Percentiles rank a stretch among this genome's conserved stretches.
Conservation (phyloP, 2,329 filamentous ascomycete species). For the Fusarium sp. region DNA sequence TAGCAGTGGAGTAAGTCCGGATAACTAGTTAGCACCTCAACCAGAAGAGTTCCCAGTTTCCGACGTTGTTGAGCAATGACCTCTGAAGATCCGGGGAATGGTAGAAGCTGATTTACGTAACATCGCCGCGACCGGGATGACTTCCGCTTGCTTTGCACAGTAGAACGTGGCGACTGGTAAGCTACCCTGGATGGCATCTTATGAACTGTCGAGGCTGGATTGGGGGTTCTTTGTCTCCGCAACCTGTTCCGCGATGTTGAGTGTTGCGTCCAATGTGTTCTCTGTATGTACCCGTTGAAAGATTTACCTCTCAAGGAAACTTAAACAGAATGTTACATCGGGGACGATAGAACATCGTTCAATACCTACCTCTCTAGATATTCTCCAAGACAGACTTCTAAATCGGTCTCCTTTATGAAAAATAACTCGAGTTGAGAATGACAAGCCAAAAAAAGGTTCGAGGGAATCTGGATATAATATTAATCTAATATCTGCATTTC, state of each 20-base stretch:
- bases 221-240: background rate
- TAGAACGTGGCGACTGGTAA: background rate
- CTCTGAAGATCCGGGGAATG: background rate
- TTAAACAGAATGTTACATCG: too few species aligned
- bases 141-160: background rate
- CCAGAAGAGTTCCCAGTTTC: background rate
- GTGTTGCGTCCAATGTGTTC: too few species aligned
- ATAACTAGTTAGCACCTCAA: background rate
- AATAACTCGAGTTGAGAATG: too few species aligned
- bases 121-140: background rate
- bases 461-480: too few species aligned
- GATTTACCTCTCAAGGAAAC: too few species aligned
- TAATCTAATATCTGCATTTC: too few species aligned
- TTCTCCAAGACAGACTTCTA: too few species aligned
- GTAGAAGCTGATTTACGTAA: background rate
- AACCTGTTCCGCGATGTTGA: too few species aligned
- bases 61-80: background rate
- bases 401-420: too few species aligned
- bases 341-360: too few species aligned
- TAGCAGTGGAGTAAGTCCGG: background rate
- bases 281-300: rapidly evolving
- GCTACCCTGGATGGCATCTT: background rate
- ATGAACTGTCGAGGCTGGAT: background rate
- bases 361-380: too few species aligned
- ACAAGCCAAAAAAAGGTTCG: too few species aligned